A percentile compares a stretch with the other conserved stretches of the same genome.
Conservation (phyloP, 139 green algal species). For the Chlamydomonas applanata region DNA sequence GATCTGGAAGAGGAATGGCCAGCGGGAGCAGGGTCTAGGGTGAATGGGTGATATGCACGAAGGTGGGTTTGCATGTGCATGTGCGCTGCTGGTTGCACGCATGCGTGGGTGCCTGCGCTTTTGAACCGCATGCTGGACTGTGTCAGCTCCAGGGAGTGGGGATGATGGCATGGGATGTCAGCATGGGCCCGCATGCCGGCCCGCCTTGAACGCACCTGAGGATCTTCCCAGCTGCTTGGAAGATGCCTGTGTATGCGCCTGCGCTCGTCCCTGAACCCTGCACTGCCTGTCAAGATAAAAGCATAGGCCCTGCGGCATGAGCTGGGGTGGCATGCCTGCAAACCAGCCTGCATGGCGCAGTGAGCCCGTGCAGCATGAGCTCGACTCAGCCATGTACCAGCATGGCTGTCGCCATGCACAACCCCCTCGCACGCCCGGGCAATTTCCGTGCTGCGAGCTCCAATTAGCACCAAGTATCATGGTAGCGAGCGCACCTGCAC, state of each 20-base stretch:
- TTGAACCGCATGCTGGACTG: too few relatives aligned
- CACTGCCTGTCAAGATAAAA: conserved; percentile 32
- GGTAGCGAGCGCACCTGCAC: conserved; percentile 59
- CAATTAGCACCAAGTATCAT: background rate
- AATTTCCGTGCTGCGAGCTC: background rate
- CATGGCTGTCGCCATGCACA: background rate
- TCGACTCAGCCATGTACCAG: background rate
- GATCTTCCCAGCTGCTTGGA: conserved; percentile 83
- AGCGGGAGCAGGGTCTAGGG: too few relatives aligned
- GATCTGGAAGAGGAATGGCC: too few relatives aligned
- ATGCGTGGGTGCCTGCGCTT: too few relatives aligned
- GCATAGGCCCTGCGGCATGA: background rate
- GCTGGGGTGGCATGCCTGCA: background rate
- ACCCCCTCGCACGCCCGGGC: too few relatives aligned
- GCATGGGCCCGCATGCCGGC: too few relatives aligned
- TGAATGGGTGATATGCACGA: too few relatives aligned
- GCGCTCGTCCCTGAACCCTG: conserved; percentile 35
- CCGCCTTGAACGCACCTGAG: conserved; percentile 33
- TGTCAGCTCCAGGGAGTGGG: too few relatives aligned
- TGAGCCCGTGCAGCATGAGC: background rate
- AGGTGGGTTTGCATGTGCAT: too few relatives aligned
- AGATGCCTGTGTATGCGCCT: conserved; percentile 81
- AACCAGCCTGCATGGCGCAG: background rate
- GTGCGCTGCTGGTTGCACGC: too few relatives aligned
- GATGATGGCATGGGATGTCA: too few relatives aligned